A percentile compares a stretch with the other conserved stretches of the same genome.
phyloP scores from a whole-genome alignment of 1,139 yeast genomes.

The Pichia sp. region DNA sequence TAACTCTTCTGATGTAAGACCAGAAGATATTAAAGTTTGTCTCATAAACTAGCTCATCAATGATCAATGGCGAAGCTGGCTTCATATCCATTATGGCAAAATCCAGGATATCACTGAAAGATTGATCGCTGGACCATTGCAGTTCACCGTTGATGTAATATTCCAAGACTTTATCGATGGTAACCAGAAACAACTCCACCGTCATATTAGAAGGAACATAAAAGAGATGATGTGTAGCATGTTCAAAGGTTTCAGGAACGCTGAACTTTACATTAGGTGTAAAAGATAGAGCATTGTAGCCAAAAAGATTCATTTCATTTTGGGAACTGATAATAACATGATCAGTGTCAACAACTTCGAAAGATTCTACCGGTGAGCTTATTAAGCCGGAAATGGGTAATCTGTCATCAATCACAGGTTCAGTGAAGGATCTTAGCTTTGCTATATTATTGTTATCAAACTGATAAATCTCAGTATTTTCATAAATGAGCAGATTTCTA shows the following conservation, averaged over 20 bases:
- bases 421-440: no score
- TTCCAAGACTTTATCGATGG: slow-evolving; percentile 14
- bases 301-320: slow-evolving; percentile 36
- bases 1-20: slow-evolving; percentile 37
- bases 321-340: slow-evolving; percentile 10
- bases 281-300: slow-evolving; percentile 32
- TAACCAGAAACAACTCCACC: slow-evolving; percentile 15
- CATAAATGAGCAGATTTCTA: no score
- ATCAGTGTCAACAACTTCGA: slow-evolving; percentile 10
- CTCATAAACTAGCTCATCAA: slow-evolving; percentile 28
- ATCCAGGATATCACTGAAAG: slow-evolving; percentile 32
- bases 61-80: no score
- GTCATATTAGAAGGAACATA: slow-evolving; percentile 15
- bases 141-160: slow-evolving; percentile 22
- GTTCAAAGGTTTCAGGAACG: background rate
- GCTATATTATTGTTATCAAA: slow-evolving; percentile 1
- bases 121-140: slow-evolving; percentile 43
- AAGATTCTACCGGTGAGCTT: slow-evolving; percentile 1
- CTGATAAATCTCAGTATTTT: no score
- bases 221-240: slow-evolving; percentile 1
- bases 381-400: slow-evolving; percentile 16
- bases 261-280: slow-evolving; percentile 26
- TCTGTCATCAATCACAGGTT: slow-evolving; percentile 1
- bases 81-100: no score
- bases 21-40: slow-evolving; percentile 31